These are phyloP conservation scores for Helianthus tuberosus DNA, from an alignment of 129 eudicot genomes.

Conservation along the genomic window DNA sequence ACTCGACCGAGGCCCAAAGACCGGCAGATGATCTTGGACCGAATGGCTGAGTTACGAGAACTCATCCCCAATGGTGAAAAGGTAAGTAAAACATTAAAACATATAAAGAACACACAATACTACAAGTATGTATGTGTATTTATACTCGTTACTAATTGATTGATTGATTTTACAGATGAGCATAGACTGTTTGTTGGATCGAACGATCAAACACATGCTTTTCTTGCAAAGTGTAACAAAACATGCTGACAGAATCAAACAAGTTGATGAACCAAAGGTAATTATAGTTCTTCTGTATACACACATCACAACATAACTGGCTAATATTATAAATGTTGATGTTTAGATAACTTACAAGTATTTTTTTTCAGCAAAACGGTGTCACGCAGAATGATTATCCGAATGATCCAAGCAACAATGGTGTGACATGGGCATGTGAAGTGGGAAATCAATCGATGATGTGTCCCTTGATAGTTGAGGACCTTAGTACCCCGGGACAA, in stretches of 20 bases:
- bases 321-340: not conserved
- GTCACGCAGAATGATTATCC: conserved; percentile 37
- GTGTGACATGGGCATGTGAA: conserved; percentile 94
- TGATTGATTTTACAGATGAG: conserved; percentile 73
- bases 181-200: conserved; percentile 90
- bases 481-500: conserved; percentile 74
- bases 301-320: not conserved
- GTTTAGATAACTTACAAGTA: not conserved
- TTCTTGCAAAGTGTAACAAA: conserved; percentile 80
- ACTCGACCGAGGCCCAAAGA: conserved; percentile 90
- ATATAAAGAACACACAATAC: not conserved
- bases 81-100: conserved; percentile 40
- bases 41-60: conserved; percentile 79
- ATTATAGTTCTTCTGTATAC: conserved; percentile 18
- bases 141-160: conserved; percentile 14
- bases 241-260: conserved; percentile 68
- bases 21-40: conserved; percentile 84
- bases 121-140: not conserved
- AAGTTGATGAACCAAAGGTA: conserved; percentile 68
- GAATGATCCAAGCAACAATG: conserved; percentile 43
- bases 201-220: conserved; percentile 88
- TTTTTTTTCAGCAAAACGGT: conserved; percentile 28
- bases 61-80: conserved; percentile 89
- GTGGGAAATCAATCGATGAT: conserved; percentile 60
- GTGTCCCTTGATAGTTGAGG: conserved; percentile 84